Evolutionary conservation across 306 rosid genomes (phyloP), one percentile per base, ranked within the genome.

Genomic region (Aeschynomene evenia): DNA sequence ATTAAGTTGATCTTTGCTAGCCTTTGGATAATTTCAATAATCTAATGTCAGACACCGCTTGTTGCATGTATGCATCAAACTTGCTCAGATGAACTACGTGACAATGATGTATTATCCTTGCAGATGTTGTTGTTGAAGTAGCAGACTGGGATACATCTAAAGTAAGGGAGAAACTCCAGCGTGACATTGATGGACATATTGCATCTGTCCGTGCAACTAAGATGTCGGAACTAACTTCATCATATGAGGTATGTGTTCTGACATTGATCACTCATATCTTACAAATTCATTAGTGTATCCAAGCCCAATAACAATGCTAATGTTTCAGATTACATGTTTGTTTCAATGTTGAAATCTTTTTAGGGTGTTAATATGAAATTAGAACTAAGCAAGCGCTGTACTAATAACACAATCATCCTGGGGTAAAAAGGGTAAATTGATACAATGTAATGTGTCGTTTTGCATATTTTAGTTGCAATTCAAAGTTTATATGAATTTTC

Each of bases 121-220:
- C 86, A 92, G 98, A 83, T 76, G 87, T 94, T 79, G 61, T 85
- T 70, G 72, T 92, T 73, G 82, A 84, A 58, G 83, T 79, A 62
- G 87, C 92, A 56, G 61, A 87, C 52, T 89, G 96, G 96, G 95
- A 89, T 74, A 78, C 92, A 45, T 87, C 92, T 76, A 89, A 78
- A 87, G 85, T 82, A 46, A 84, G 88, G 85, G 96, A 92, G 77
- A 89, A 92, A 77, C 81, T 92, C 70, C 85, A 51, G 18, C 95
- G 92, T 65, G 98, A 92, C 72, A 87, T 89, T 45, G 92, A 87
- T 75, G 86, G 83, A 7, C 96, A 92, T 68, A 61, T 87, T 72
- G 79, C 69, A 39, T 77, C 90, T 26, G 85, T 87, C 12, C 86
- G 84, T 53, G 83, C 78, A 43, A 85, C 91, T 57, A 92, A 92